Evolutionary conservation across 75 land plant genomes (phyloP).

Genomic region (Adiantum capillusveneris): DNA sequence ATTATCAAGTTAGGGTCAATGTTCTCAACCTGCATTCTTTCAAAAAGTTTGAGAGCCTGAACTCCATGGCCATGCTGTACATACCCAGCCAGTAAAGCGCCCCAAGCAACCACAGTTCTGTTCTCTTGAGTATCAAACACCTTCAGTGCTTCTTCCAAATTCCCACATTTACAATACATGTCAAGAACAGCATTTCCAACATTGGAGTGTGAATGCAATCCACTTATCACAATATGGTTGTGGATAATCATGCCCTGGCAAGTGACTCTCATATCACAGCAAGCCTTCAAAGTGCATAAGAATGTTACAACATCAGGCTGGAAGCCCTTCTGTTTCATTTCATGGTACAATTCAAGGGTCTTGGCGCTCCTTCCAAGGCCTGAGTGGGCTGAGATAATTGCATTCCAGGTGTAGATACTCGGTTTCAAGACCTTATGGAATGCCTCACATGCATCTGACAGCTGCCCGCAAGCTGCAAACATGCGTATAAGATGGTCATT

Average conservation of each 20-base stretch:
- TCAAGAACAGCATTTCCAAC: conserved; percentile 18
- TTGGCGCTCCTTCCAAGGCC: background rate
- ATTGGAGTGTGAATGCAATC: background rate
- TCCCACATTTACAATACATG: conserved; percentile 21
- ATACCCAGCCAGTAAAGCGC: conserved; percentile 3
- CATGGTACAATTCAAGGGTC: background rate
- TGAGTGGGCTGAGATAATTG: background rate
- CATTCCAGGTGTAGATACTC: background rate
- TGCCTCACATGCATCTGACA: background rate
- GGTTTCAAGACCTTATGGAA: background rate
- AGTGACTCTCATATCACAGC: background rate
- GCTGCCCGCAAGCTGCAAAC: background rate
- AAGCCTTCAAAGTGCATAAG: background rate
- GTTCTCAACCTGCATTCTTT: conserved; percentile 26
- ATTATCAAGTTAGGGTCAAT: conserved; percentile 43
- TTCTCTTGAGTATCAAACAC: conserved; percentile 30
- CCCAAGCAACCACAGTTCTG: conserved; percentile 6
- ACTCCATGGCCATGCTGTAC: conserved; percentile 8
- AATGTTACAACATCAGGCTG: background rate
- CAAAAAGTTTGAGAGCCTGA: conserved; percentile 29
- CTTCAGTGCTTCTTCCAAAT: conserved; percentile 15
- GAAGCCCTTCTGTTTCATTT: background rate
- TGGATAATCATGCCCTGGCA: background rate
- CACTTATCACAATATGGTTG: background rate
- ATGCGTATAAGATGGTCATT: background rate